Evolutionary conservation across 768 basidiomycete genomes (phyloP).

Genomic region (Tulasnella sp.): DNA sequence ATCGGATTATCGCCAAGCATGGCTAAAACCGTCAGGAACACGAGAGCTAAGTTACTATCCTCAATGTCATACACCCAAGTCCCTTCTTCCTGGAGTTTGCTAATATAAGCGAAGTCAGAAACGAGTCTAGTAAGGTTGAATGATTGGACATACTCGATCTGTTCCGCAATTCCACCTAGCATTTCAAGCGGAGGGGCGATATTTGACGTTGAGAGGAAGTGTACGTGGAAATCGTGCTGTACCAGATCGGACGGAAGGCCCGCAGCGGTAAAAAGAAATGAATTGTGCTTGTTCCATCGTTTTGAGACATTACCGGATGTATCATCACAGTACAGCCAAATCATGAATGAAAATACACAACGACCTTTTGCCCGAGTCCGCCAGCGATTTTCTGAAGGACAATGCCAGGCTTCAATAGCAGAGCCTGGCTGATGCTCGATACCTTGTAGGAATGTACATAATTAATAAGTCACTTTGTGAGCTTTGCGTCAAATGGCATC

Average conservation of each 20-base stretch:
- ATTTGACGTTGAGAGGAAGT: not conserved
- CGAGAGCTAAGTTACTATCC: not conserved
- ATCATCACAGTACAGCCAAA: constrained; percentile 19
- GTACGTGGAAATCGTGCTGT: not conserved
- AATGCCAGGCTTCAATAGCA: not conserved
- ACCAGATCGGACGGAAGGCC: constrained; percentile 22
- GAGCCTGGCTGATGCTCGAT: not conserved
- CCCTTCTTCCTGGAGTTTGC: not conserved
- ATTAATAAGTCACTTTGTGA: constrained; percentile 18
- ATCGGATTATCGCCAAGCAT: not conserved
- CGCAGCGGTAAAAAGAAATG: constrained; percentile 27
- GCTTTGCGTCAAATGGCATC: not conserved
- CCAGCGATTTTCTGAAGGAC: not conserved
- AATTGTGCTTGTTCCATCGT: constrained; percentile 31
- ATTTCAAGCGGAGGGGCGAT: not conserved
- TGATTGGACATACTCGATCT: not conserved
- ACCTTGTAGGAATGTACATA: not conserved
- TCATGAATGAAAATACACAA: not conserved
- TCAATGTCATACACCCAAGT: not conserved
- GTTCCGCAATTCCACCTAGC: not conserved
- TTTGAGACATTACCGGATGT: constrained; percentile 30
- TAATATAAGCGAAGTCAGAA: not conserved
- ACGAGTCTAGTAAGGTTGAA: not conserved
- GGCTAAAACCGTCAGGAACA: not conserved
- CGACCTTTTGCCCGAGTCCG: not conserved